These are phyloP conservation scores for Psidium friedrichsthalianum DNA, from an alignment of 345 rosid genomes.

Conservation along the genomic window DNA sequence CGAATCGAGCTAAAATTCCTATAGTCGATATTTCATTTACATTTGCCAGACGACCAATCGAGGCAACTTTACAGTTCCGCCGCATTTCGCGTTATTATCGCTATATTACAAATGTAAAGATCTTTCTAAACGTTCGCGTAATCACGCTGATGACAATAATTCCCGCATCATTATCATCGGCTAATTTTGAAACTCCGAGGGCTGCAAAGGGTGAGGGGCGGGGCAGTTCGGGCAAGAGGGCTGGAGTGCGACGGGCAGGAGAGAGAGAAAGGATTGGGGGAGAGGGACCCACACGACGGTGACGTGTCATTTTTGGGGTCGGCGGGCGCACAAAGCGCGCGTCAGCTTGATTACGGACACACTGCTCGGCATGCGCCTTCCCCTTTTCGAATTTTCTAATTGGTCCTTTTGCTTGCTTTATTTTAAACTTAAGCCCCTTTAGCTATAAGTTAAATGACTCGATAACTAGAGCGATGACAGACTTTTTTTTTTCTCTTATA, in stretches of 20 bases:
- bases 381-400: background rate
- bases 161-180: background rate
- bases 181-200: background rate
- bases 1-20: no score
- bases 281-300: conserved; percentile 6
- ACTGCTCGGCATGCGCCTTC: background rate
- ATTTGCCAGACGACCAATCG: background rate
- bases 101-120: background rate
- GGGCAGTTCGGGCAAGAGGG: conserved; percentile 13
- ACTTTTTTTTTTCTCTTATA: background rate
- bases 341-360: background rate
- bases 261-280: background rate
- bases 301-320: conserved; percentile 15
- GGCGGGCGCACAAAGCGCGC: conserved; percentile 1
- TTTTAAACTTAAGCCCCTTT: background rate
- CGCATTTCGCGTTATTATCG: background rate
- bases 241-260: background rate
- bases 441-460: background rate
- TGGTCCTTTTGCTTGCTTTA: background rate
- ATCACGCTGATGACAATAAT: background rate
- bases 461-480: background rate
- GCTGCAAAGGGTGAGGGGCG: background rate
- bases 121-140: background rate
- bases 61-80: background rate
- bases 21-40: no score